Evolutionary conservation across 306 rosid species (phyloP).

Genomic region (Fagus crenata): DNA sequence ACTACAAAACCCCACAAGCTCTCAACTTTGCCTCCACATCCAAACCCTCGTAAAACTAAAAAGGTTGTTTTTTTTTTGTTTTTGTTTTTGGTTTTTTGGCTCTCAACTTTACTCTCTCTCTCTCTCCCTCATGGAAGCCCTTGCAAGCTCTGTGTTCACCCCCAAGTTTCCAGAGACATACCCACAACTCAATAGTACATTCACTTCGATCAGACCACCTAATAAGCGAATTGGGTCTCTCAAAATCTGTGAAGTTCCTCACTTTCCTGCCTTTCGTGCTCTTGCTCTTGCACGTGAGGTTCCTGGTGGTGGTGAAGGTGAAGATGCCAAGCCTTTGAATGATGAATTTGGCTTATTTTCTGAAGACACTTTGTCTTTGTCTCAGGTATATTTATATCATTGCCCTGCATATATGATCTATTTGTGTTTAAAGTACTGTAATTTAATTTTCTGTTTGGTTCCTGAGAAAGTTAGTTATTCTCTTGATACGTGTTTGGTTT

Average conservation of each 20-base stretch:
- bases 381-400: slow-evolving; percentile 36
- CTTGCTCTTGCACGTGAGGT: slow-evolving; percentile 38
- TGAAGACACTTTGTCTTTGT: slow-evolving; percentile 32
- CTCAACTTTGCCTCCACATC: no score
- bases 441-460: neutral
- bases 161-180: slow-evolving; percentile 44
- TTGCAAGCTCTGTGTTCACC: slow-evolving; percentile 40
- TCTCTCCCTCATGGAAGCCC: slow-evolving; percentile 56
- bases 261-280: slow-evolving; percentile 33
- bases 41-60: no score
- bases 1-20: no score
- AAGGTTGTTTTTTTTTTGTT: no score
- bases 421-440: neutral
- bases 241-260: slow-evolving; percentile 31
- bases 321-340: slow-evolving; percentile 37
- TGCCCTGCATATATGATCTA: neutral
- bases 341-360: slow-evolving; percentile 38
- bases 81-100: no score
- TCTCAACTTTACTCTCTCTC: neutral
- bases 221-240: slow-evolving; percentile 43
- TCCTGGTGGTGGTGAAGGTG: slow-evolving; percentile 45
- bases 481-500: neutral
- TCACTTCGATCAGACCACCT: slow-evolving; percentile 33
- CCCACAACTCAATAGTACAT: slow-evolving; percentile 18
- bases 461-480: neutral